Evolutionary conservation across 2,329 filamentous ascomycete genomes (phyloP), one percentile per base, ranked within the genome.

Genomic region (Didymellaceae sp.): DNA sequence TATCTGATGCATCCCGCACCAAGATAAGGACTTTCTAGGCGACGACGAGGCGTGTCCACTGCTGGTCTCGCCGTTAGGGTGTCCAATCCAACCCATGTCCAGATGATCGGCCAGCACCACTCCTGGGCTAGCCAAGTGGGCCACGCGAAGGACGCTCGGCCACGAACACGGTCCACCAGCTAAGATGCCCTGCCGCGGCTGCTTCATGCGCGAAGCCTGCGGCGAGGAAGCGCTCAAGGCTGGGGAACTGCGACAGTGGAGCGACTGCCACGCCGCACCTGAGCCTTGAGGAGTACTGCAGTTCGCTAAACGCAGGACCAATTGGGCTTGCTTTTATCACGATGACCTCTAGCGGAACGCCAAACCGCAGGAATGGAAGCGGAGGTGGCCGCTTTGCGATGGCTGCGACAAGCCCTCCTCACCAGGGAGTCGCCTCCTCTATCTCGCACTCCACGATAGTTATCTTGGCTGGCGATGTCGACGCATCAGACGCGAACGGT

Each of bases 21-120:
- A 58, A 63, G 66, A 69, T 69, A 70, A 69, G 67, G 64, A 62
- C 63, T 63, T 63, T 60, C 57, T 59, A 54, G 54, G 61, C 61
- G 42, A 39, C 45, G 26, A 42, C 37, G 42, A 50, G 47, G 39
- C 49, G 48, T 52, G 42, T 21, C 42, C 37, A 37, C 42, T 38
- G 42, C 32, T 47, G 55, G 52, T 55, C 58, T 61, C 57, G 58
- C 60, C 57, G 60, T 62, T 51, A 30, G 26, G n/a, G 39, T 49
- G 34, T 32, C 63, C 63, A 64, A 62, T 65, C 57, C 52, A 26
- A 52, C 42, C 48, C 48, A 38, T 52, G 42, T 18, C 28, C 22
- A 25, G 25, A 47, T 31, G 45, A 49, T 39, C 42, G 42, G 48
- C 48, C 43, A 37, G 32, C 26, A 21, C 48, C 48, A 9, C 38